Percentiles rank a stretch among this genome's conserved stretches.
These are phyloP conservation scores for Plantago major DNA, from an alignment of 257 asterid species.

Conservation along the genomic window DNA sequence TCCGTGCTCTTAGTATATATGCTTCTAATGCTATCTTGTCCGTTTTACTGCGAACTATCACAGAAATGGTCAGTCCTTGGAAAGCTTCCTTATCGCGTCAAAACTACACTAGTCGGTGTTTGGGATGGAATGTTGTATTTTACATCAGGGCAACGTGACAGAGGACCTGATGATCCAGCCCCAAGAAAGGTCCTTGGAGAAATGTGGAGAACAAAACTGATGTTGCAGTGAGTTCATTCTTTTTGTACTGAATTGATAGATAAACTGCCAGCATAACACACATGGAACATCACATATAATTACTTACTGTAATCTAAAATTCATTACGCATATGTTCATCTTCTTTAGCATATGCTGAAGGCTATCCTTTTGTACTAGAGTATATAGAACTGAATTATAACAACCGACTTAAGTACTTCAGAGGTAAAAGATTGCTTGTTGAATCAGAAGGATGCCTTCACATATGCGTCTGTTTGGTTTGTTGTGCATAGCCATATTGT, in stretches of 20 bases:
- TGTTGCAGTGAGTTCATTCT: constrained; percentile 29
- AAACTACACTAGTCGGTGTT: constrained; percentile 85
- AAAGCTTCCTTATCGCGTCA: constrained; percentile 87
- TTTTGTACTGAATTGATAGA: constrained; percentile 12
- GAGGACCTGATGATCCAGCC: constrained; percentile 74
- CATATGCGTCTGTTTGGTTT: too few species aligned
- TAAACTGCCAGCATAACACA: constrained; percentile 5
- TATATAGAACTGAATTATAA: too few species aligned
- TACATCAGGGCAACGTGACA: constrained; percentile 92
- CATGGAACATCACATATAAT: constrained; percentile 1
- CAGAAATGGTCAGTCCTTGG: constrained; percentile 90
- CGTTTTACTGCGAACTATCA: constrained; percentile 19
- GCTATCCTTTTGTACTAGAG: too few species aligned
- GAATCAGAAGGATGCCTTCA: too few species aligned
- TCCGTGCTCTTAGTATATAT: background rate
- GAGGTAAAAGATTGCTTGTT: too few species aligned
- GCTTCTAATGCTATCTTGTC: constrained; percentile 11
- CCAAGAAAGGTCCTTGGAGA: constrained; percentile 88
- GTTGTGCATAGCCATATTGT: too few species aligned
- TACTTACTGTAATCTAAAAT: constrained; percentile 3
- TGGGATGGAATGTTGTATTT: constrained; percentile 93
- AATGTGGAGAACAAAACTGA: constrained; percentile 82
- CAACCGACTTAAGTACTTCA: too few species aligned
- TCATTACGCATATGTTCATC: too few species aligned
- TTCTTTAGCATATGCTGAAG: too few species aligned